Evolutionary conservation across 2,329 filamentous ascomycete species (phyloP).

Genomic region (Arthrobotrys musiformis): DNA sequence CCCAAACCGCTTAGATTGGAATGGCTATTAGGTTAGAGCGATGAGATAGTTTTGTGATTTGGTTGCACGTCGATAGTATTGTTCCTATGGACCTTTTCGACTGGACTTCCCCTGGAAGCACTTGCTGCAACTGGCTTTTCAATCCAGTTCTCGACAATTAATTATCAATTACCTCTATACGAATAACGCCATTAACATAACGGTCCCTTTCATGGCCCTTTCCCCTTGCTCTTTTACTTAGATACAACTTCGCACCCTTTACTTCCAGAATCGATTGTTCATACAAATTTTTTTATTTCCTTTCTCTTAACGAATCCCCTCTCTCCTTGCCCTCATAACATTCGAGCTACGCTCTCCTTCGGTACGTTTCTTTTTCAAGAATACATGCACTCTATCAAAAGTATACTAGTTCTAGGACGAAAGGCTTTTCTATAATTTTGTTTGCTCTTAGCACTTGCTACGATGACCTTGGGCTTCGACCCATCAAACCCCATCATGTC

Average conservation of each 20-base stretch:
- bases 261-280: constrained; percentile 24
- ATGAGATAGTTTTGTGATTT: constrained; percentile 22
- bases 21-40: constrained; percentile 3
- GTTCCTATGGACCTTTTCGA: constrained; percentile 29
- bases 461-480: background rate
- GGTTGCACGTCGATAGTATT: constrained; percentile 37
- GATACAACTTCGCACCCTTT: background rate
- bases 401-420: constrained; percentile 11
- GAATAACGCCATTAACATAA: constrained; percentile 47
- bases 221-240: constrained; percentile 8
- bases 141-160: background rate
- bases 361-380: constrained; percentile 12
- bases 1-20: constrained; percentile 15
- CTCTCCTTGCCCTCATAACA: background rate
- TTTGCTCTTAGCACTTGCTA: background rate
- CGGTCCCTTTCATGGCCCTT: background rate
- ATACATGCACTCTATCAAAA: constrained; percentile 21
- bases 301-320: constrained; percentile 21
- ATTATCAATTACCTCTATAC: constrained; percentile 41
- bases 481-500: constrained; percentile 10
- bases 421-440: constrained; percentile 27
- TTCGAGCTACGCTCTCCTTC: constrained; percentile 4
- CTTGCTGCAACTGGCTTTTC: constrained; percentile 9
- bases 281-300: constrained; percentile 25
- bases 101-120: background rate